Conservation (phyloP, 306 rosid genomes). For the Vigna nakashimae region DNA sequence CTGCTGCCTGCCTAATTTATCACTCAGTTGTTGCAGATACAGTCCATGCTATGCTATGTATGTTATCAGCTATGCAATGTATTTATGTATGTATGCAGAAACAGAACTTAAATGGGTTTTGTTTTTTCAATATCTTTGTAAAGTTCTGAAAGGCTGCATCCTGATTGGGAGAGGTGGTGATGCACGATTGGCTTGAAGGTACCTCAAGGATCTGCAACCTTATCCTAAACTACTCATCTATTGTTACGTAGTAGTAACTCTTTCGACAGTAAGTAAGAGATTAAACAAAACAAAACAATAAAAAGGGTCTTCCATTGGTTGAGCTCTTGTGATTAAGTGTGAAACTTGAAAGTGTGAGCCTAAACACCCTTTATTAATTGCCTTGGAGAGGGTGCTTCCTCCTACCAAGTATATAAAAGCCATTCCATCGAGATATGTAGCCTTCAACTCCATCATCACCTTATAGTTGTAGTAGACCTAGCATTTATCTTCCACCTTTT, state of each 20-base stretch:
- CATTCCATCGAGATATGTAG: constrained; percentile 54
- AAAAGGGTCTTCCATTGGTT: not conserved
- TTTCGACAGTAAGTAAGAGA: constrained; percentile 40
- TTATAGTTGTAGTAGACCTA: no score
- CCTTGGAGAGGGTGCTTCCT: constrained; percentile 50
- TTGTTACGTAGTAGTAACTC: constrained; percentile 25
- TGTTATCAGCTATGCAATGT: not conserved
- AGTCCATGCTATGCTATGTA: not conserved
- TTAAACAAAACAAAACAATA: not conserved
- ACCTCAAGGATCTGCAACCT: constrained; percentile 62
- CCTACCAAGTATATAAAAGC: constrained; percentile 18
- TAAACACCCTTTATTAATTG: constrained; percentile 33
- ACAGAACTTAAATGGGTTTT: not conserved
- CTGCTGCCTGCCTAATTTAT: constrained; percentile 37
- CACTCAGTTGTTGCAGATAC: constrained; percentile 34
- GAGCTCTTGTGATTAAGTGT: not conserved
- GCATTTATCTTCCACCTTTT: not conserved
- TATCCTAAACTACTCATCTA: constrained; percentile 25
- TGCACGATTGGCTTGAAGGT: constrained; percentile 52
- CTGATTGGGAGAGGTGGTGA: constrained; percentile 65
- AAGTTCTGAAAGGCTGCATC: constrained; percentile 48
- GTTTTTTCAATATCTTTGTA: not conserved
- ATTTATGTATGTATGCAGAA: not conserved
- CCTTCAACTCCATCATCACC: not conserved
- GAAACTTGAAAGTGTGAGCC: constrained; percentile 51